A percentile compares a stretch with the other conserved stretches of the same genome.
phyloP scores from a whole-genome alignment of 495 filamentous ascomycete species.

The Penicillium crystallinum region DNA sequence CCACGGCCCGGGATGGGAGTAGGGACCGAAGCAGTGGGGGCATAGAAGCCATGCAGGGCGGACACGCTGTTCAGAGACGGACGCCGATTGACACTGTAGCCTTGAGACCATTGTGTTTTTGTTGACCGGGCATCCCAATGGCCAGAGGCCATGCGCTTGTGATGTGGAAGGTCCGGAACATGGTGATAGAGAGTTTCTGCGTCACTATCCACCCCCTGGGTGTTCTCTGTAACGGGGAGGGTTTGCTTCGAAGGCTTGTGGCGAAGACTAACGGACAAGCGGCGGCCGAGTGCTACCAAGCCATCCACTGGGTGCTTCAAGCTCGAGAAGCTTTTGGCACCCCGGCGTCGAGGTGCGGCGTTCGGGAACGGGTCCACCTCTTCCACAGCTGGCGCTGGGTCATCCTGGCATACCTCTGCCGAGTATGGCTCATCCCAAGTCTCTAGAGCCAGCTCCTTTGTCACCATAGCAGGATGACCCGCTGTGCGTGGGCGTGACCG shows the following conservation, averaged over 20 bases:
- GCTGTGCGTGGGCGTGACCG: constrained; percentile 34
- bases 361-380: constrained; percentile 35
- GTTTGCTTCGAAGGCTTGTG: constrained; percentile 39
- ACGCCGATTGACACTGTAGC: constrained; percentile 33
- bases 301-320: constrained; percentile 43
- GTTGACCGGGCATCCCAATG: constrained; percentile 18
- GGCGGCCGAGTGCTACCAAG: constrained; percentile 40
- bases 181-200: constrained; percentile 9
- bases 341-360: constrained; percentile 32
- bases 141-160: constrained; percentile 17
- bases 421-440: constrained; percentile 27
- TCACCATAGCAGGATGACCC: constrained; percentile 16
- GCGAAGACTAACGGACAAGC: constrained; percentile 41
- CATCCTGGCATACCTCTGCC: constrained; percentile 23
- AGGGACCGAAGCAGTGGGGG: constrained; percentile 26
- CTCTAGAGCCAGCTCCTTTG: constrained; percentile 21
- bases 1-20: constrained; percentile 37
- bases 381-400: constrained; percentile 29
- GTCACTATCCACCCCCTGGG: constrained; percentile 3
- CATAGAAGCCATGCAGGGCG: constrained; percentile 35
- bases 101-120: constrained; percentile 22
- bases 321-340: constrained; percentile 44
- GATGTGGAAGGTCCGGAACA: constrained; percentile 4
- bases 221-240: constrained; percentile 9
- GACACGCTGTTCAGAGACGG: constrained; percentile 38